phyloP scores from a whole-genome alignment of 2,329 filamentous ascomycete species.

The Metarhizium album region DNA sequence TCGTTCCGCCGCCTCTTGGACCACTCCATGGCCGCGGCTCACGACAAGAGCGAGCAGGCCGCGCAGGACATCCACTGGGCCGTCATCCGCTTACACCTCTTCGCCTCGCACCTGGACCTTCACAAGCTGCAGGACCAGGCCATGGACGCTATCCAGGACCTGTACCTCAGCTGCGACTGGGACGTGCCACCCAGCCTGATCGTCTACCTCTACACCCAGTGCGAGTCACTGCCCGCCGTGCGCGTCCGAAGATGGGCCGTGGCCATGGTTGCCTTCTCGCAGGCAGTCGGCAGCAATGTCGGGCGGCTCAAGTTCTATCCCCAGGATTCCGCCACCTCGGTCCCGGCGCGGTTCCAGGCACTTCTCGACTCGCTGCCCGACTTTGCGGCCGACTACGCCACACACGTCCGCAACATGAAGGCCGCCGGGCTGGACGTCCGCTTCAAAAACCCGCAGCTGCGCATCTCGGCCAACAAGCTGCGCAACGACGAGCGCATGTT shows the following conservation, averaged over 20 bases:
- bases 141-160: conserved; percentile 48
- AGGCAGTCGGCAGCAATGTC: conserved; percentile 23
- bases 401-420: conserved; percentile 42
- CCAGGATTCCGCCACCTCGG: conserved; percentile 17
- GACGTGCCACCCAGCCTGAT: conserved; percentile 42
- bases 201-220: conserved; percentile 42
- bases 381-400: conserved; percentile 38
- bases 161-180: conserved; percentile 49
- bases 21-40: conserved; percentile 23
- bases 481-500: conserved; percentile 46
- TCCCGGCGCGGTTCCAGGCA: conserved; percentile 26
- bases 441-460: conserved; percentile 50
- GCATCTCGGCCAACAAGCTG: conserved; percentile 44
- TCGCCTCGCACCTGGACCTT: conserved; percentile 40
- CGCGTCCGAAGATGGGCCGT: conserved; percentile 49
- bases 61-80: conserved; percentile 41
- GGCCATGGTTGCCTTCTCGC: conserved; percentile 48
- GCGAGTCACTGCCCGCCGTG: conserved; percentile 36
- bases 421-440: conserved; percentile 38
- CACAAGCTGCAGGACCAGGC: conserved; percentile 42
- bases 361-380: conserved; percentile 34
- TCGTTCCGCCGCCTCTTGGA: conserved; percentile 34
- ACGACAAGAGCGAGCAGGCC: conserved; percentile 17
- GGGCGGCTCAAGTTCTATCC: conserved; percentile 18
- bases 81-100: conserved; percentile 45